Evolutionary conservation across 768 basidiomycete species (phyloP).

Genomic region (Cystobasidium ongulense): DNA sequence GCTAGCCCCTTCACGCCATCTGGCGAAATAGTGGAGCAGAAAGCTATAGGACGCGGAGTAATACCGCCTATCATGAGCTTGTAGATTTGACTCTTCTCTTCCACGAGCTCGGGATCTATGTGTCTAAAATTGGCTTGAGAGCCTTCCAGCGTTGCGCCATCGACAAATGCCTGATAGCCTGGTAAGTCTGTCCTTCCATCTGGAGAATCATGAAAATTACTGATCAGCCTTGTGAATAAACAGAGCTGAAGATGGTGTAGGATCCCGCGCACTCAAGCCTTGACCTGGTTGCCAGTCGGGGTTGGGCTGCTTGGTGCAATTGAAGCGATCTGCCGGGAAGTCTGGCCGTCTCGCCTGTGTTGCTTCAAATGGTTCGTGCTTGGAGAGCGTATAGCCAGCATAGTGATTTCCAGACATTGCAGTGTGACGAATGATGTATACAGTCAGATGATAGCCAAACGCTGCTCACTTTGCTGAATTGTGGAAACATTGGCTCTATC

Average conservation of each 20-base stretch:
- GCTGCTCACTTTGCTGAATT: no score
- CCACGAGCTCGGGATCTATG: constrained; percentile 1
- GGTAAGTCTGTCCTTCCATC: constrained; percentile 34
- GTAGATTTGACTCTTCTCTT: constrained; percentile 45
- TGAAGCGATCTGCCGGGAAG: constrained; percentile 21
- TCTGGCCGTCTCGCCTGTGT: background rate
- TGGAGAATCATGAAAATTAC: background rate
- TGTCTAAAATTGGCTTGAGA: background rate
- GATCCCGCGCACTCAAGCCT: constrained; percentile 11
- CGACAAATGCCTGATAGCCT: background rate
- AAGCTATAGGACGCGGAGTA: constrained; percentile 60
- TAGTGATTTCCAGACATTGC: background rate
- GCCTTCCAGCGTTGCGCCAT: background rate
- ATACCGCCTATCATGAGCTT: constrained; percentile 55
- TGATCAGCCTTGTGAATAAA: constrained; percentile 14
- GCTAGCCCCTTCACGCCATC: constrained; percentile 57
- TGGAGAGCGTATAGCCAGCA: background rate
- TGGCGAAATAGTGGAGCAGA: constrained; percentile 56
- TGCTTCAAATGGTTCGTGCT: constrained; percentile 21
- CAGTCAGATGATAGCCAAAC: no score
- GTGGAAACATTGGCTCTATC: no score
- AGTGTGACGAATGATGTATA: no score
- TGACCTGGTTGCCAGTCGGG: constrained; percentile 36
- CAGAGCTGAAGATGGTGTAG: constrained; percentile 9
- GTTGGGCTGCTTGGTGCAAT: constrained; percentile 21